phyloP scores from a whole-genome alignment of 2,329 filamentous ascomycete species.

The Sphaerostilbella broomeana region DNA sequence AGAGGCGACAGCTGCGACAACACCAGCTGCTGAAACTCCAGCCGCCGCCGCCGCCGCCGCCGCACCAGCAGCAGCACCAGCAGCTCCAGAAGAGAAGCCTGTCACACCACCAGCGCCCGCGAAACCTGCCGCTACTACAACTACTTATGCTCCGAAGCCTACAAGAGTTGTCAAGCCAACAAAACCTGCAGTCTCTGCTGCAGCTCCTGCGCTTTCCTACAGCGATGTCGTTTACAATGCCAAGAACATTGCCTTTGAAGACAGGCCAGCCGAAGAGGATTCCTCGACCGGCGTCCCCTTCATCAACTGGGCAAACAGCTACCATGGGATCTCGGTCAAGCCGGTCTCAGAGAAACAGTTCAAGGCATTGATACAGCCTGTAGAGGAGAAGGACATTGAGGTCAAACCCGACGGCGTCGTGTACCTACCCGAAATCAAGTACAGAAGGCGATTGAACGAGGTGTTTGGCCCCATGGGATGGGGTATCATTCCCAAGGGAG shows the following conservation, averaged over 20 bases:
- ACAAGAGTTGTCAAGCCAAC: constrained; percentile 5
- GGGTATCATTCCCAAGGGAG: constrained; percentile 83
- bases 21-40: constrained; percentile 1
- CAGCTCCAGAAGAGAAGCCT: too few species aligned
- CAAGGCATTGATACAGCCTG: constrained; percentile 59
- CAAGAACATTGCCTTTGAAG: constrained; percentile 15
- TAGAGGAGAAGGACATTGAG: constrained; percentile 74
- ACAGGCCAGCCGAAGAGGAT: constrained; percentile 7
- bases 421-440: constrained; percentile 97
- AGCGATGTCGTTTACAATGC: constrained; percentile 13
- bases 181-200: neutral
- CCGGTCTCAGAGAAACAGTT: constrained; percentile 67
- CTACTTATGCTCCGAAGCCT: neutral
- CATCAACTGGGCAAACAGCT: constrained; percentile 77
- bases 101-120: constrained; percentile 2
- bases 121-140: constrained; percentile 2
- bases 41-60: constrained; percentile 2
- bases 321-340: constrained; percentile 65
- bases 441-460: constrained; percentile 79
- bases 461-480: constrained; percentile 94
- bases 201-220: constrained; percentile 3
- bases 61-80: too few species aligned
- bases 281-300: constrained; percentile 15
- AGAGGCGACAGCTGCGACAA: constrained; percentile 12
- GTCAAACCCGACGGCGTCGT: constrained; percentile 96